Conservation (phyloP, 129 eudicot species). For the Mikania micrantha region DNA sequence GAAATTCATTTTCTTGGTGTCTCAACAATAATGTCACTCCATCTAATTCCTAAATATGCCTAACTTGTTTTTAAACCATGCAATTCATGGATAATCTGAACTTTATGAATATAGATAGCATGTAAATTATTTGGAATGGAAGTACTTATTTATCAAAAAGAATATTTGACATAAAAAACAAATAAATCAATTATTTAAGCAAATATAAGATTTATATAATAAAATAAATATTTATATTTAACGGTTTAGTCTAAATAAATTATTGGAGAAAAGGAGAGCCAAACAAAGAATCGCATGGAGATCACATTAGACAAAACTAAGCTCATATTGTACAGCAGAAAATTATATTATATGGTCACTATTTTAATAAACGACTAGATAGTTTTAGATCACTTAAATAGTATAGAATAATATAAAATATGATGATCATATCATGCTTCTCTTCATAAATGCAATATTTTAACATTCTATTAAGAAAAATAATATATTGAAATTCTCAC, state of each 20-base stretch:
- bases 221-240: too few species aligned
- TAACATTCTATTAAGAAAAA: neutral
- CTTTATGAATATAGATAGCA: neutral
- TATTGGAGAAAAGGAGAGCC: conserved; percentile 2
- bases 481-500: neutral
- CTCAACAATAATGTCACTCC: conserved; percentile 13
- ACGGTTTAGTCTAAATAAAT: conserved; percentile 5
- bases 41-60: conserved; percentile 6
- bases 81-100: conserved; percentile 4
- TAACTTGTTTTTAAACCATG: neutral
- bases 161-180: neutral
- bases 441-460: neutral
- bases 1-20: conserved; percentile 17
- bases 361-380: conserved; percentile 3
- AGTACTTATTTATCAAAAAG: too few species aligned
- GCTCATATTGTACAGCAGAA: conserved; percentile 14
- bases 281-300: conserved; percentile 18
- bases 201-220: too few species aligned
- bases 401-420: conserved; percentile 18
- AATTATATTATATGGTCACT: conserved; percentile 23
- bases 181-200: neutral
- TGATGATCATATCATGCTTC: conserved; percentile 20
- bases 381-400: neutral
- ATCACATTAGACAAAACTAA: conserved; percentile 13
- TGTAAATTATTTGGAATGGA: too few species aligned